Evolutionary conservation across 331 rosid species (phyloP), one percentile per base, ranked within the genome.

Genomic region (Rosa hybrid): DNA sequence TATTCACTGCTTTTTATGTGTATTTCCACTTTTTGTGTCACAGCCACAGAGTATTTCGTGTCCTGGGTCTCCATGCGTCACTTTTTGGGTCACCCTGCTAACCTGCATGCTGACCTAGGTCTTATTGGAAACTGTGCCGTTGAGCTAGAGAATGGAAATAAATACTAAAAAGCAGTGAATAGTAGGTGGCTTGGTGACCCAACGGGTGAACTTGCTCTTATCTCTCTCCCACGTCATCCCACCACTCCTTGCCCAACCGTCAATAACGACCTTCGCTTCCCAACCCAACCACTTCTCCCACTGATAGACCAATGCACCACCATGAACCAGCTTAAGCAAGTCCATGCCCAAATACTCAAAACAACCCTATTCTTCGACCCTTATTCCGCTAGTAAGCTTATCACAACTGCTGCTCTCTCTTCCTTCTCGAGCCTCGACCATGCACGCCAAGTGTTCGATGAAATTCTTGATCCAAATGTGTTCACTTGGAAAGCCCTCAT

Each of bases 401-500:
- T 91, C 48, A 80, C 90, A 4, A 86, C 82, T 10, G 77, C 77
- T 13, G 87, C 89, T 6, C 79, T 89, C 0, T 84, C 85, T 0
- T 21, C 85, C 1, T 84, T 80, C 84, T 86, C 95, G 4, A 79
- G 77, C 77, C 89, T 87, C 78, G 79, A 71, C 17, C 87, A 89
- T 81, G 92, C 92, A 68, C 88, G 71, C 81, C 83, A 71, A 27
- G 76, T 89, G 77, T 91, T 91, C 77, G 86, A 89, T 27, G 87
- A 89, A 89, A 89, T 89, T 78, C 85, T 85, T 1, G 81, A 75
- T 2, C 91, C 95, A 80, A 91, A 89, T 83, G 88, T 89, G 60
- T 91, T 82, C 82, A 77, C 90, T 72, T 91, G 95, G 95, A 91
- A 91, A 81, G 86, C 80, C 42, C 83, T 89, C 50, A 89, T 91